Conservation (phyloP, 768 basidiomycete species). For the Aureoboletus auriporus region DNA sequence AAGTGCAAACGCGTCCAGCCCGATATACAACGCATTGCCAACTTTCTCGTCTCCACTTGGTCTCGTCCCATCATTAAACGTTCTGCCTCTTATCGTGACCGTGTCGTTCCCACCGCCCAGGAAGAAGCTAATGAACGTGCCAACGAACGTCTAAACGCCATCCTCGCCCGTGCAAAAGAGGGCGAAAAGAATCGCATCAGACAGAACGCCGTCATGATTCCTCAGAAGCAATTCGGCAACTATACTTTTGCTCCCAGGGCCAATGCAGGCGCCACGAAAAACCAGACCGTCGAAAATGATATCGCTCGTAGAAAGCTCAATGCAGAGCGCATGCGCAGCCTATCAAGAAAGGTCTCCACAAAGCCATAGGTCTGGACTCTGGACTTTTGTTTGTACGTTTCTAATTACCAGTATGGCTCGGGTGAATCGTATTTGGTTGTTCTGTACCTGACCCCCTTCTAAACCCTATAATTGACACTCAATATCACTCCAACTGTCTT, state of each 20-base stretch:
- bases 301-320: constrained; percentile 71
- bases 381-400: constrained; percentile 3
- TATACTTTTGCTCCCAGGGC: constrained; percentile 76
- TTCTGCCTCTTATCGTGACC: constrained; percentile 75
- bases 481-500: too few relatives aligned
- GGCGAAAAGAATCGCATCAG: constrained; percentile 64
- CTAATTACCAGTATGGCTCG: too few relatives aligned
- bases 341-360: constrained; percentile 49
- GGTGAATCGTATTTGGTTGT: too few relatives aligned
- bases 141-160: constrained; percentile 61
- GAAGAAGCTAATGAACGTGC: constrained; percentile 34
- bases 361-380: constrained; percentile 15
- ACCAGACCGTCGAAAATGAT: constrained; percentile 65
- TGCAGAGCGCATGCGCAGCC: constrained; percentile 63
- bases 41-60: constrained; percentile 82
- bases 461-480: too few relatives aligned
- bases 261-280: constrained; percentile 48
- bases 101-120: constrained; percentile 58
- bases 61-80: constrained; percentile 90
- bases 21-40: constrained; percentile 75
- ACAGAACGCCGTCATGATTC: constrained; percentile 82
- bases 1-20: constrained; percentile 88
- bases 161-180: constrained; percentile 63
- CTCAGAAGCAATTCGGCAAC: constrained; percentile 66
- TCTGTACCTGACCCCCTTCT: too few relatives aligned